Percentiles rank a stretch among this genome's conserved stretches.
phyloP scores from a whole-genome alignment of 495 filamentous ascomycete species.

The Achaetomiella virescens region DNA sequence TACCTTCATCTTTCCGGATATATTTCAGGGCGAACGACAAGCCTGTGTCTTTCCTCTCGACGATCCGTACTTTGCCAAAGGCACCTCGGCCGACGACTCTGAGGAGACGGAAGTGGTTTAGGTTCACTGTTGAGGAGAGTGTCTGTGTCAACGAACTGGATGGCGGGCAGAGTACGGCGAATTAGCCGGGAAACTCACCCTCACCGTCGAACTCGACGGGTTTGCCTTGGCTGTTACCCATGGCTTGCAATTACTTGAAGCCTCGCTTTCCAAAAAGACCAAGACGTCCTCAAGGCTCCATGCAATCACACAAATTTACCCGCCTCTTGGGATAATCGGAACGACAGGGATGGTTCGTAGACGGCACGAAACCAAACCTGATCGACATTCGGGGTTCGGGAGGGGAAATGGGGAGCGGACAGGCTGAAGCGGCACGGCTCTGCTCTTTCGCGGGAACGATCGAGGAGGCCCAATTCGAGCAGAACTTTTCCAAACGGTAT shows the following conservation, averaged over 20 bases:
- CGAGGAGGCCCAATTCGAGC: neutral
- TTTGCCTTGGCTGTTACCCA: constrained; percentile 95
- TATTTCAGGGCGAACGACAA: constrained; percentile 93
- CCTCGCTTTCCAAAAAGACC: neutral
- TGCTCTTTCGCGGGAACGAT: neutral
- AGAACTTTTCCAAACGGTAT: neutral
- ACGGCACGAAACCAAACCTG: constrained; percentile 5
- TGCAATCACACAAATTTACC: neutral
- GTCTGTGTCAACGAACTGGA: neutral
- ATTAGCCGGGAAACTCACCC: constrained; percentile 44
- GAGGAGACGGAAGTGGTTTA: constrained; percentile 93
- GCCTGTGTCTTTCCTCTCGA: constrained; percentile 92
- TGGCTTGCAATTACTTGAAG: constrained; percentile 32
- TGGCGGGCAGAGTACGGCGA: neutral
- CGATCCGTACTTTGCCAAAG: constrained; percentile 97
- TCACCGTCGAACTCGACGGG: constrained; percentile 87
- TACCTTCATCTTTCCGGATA: constrained; percentile 98
- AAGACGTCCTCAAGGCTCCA: neutral
- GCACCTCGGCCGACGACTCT: constrained; percentile 96
- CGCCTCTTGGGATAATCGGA: constrained; percentile 3
- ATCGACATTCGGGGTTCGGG: constrained; percentile 10
- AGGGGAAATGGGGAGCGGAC: neutral
- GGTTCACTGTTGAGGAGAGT: constrained; percentile 59
- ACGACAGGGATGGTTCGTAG: neutral
- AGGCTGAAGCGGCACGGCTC: neutral